Conservation (phyloP, 257 asterid species). For the Scutellaria barbata region DNA sequence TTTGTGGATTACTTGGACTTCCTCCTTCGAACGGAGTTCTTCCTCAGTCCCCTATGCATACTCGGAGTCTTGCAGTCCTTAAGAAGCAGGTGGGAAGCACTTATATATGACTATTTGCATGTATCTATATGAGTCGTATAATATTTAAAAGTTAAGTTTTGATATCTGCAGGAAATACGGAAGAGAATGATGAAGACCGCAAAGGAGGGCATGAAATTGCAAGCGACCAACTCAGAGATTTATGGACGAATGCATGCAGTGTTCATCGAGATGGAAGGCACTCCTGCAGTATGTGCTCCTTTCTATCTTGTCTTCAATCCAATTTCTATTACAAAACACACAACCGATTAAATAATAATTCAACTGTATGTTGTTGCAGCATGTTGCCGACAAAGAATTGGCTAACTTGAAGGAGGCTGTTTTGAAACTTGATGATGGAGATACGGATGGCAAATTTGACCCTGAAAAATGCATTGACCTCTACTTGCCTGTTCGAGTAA, state of each 20-base stretch:
- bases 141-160: constrained; percentile 1
- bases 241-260: constrained; percentile 89
- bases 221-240: constrained; percentile 82
- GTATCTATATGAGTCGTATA: neutral
- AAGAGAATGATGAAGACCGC: constrained; percentile 85
- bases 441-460: constrained; percentile 53
- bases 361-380: constrained; percentile 47
- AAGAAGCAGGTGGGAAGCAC: constrained; percentile 73
- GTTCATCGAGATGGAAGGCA: constrained; percentile 82
- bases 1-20: constrained; percentile 93
- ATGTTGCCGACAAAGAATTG: constrained; percentile 63
- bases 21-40: constrained; percentile 99
- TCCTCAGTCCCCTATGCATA: constrained; percentile 99
- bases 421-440: constrained; percentile 59
- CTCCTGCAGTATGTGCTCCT: constrained; percentile 56
- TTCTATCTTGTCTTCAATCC: neutral
- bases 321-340: neutral
- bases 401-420: constrained; percentile 84
- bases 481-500: constrained; percentile 90
- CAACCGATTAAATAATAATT: neutral
- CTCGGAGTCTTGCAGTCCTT: constrained; percentile 91
- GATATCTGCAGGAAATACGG: constrained; percentile 58
- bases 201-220: constrained; percentile 71
- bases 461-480: constrained; percentile 80
- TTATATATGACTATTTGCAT: neutral